phyloP scores from a whole-genome alignment of 2,329 filamentous ascomycete species.

The Thelonectria discophora region DNA sequence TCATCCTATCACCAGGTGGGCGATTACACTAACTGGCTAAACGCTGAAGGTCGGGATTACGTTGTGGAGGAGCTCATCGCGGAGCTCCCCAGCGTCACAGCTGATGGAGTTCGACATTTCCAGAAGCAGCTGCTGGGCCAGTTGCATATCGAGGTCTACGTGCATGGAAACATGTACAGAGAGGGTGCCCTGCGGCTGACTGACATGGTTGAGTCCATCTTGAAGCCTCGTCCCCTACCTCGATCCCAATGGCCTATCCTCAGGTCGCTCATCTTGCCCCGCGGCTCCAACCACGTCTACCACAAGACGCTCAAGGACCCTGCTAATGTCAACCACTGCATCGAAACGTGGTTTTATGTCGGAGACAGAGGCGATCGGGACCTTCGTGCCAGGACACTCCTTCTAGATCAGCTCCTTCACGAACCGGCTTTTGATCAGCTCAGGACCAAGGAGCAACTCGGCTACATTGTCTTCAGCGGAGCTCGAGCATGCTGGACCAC shows the following conservation, averaged over 20 bases:
- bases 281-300: slow-evolving; percentile 85
- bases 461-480: slow-evolving; percentile 94
- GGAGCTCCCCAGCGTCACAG: slow-evolving; percentile 78
- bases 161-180: slow-evolving; percentile 93
- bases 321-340: slow-evolving; percentile 87
- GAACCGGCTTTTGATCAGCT: slow-evolving; percentile 96
- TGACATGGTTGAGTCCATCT: slow-evolving; percentile 78
- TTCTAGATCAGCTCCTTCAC: slow-evolving; percentile 89
- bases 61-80: slow-evolving; percentile 81
- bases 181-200: slow-evolving; percentile 90
- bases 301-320: slow-evolving; percentile 83
- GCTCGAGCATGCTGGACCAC: slow-evolving; percentile 76
- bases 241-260: slow-evolving; percentile 81
- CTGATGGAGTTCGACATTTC: slow-evolving; percentile 78
- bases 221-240: slow-evolving; percentile 79
- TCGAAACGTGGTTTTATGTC: slow-evolving; percentile 79
- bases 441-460: slow-evolving; percentile 95
- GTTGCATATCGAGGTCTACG: slow-evolving; percentile 86
- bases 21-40: slow-evolving; percentile 83
- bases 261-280: slow-evolving; percentile 79
- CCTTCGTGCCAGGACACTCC: slow-evolving; percentile 77
- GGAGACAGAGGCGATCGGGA: slow-evolving; percentile 74
- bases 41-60: slow-evolving; percentile 74
- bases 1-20: slow-evolving; percentile 90
- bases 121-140: slow-evolving; percentile 83